Evolutionary conservation across 352 stramenopile genomes (phyloP).

Genomic region (Phytopythium boreale): DNA sequence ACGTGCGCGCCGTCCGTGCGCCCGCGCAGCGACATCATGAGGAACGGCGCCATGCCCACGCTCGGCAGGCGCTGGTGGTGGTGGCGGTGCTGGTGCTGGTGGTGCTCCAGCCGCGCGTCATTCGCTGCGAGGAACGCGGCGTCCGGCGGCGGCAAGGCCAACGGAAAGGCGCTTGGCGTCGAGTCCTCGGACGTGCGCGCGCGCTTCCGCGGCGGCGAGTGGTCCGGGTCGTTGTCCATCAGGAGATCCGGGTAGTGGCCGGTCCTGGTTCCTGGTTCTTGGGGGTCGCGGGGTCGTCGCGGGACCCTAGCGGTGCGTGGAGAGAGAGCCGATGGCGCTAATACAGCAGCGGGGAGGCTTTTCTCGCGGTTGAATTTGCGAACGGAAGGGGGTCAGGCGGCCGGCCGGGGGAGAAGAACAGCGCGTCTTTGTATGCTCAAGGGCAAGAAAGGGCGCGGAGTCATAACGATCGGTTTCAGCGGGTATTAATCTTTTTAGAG

Average conservation of each 20-base stretch:
- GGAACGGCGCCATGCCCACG: constrained; percentile 34
- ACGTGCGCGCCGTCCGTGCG: constrained; percentile 12
- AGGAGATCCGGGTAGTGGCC: neutral
- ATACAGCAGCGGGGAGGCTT: too few relatives aligned
- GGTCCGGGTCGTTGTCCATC: constrained; percentile 24
- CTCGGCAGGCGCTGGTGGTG: neutral
- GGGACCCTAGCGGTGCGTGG: too few relatives aligned
- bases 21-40: constrained; percentile 20
- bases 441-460: too few relatives aligned
- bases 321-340: too few relatives aligned
- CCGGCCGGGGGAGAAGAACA: too few relatives aligned
- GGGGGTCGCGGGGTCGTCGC: too few relatives aligned
- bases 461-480: too few relatives aligned
- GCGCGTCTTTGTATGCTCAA: too few relatives aligned
- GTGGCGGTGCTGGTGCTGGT: neutral
- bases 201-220: constrained; percentile 28
- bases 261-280: too few relatives aligned
- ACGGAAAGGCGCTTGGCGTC: neutral
- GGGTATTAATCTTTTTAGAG: too few relatives aligned
- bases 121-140: neutral
- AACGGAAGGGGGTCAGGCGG: too few relatives aligned
- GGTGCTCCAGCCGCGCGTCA: neutral
- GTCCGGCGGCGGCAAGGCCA: neutral
- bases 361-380: too few relatives aligned
- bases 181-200: constrained; percentile 23